phyloP scores from a whole-genome alignment of 768 basidiomycete genomes.

The Gautieria morchelliformis region DNA sequence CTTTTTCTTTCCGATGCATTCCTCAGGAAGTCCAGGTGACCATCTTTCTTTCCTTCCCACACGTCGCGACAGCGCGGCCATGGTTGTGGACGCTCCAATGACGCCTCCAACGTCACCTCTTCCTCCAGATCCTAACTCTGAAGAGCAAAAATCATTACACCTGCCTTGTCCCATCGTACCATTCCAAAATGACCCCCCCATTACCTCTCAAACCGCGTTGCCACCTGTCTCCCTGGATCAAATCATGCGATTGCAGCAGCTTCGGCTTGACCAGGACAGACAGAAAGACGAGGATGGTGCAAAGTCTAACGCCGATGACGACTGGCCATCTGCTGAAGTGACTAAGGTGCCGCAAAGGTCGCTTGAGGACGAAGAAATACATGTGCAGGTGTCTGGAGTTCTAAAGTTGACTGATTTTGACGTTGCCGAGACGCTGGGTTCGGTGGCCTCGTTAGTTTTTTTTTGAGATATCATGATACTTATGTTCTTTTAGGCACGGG shows the following conservation, averaged over 20 bases:
- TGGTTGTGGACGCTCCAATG: conserved; percentile 49
- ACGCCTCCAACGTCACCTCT: conserved; percentile 63
- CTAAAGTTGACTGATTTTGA: conserved; percentile 72
- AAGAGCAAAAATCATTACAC: conserved; percentile 17
- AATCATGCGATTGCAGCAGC: conserved; percentile 15
- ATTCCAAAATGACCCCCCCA: conserved; percentile 20
- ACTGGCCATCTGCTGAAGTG: conserved; percentile 9
- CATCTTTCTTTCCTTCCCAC: neutral
- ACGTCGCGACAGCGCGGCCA: conserved; percentile 31
- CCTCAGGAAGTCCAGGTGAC: neutral
- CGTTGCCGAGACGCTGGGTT: conserved; percentile 69
- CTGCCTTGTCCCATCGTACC: conserved; percentile 19
- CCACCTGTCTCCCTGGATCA: conserved; percentile 14
- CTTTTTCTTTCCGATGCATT: neutral
- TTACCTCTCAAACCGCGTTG: conserved; percentile 28
- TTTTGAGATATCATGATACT: neutral
- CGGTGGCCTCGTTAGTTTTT: conserved; percentile 12
- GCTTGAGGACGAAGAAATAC: conserved; percentile 63
- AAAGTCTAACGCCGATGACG: conserved; percentile 8
- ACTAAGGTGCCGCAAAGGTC: conserved; percentile 41
- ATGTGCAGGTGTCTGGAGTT: conserved; percentile 43
- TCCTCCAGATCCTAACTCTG: conserved; percentile 32
- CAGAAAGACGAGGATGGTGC: neutral
- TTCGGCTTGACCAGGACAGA: conserved; percentile 13
- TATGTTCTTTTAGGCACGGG: conserved; percentile 67